Base-by-base conservation (phyloP, 1,284 basidiomycete species). In the Exobasidium rhododendri region DNA sequence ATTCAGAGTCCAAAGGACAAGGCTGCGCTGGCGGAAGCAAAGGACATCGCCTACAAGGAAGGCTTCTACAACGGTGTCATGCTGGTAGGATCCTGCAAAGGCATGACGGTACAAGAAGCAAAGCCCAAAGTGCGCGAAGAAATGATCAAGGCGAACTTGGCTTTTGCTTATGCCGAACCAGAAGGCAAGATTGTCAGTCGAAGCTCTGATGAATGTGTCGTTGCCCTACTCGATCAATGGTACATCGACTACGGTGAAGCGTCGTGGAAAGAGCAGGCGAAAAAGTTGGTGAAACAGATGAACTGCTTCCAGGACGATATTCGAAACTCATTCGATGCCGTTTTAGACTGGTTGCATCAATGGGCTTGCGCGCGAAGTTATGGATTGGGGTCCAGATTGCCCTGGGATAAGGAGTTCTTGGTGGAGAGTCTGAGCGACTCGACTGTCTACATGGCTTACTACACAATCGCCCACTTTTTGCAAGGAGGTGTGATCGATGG, bases 351-450 rank as follows among this genome's bases (percentile, higher is more conserved):
- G 96, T 83, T 98, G 81, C 94, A 94, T 80, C 87, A 99, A 81
- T 99, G 96, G 96, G 96, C 96, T 2, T 99, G 96, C 80, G 94
- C 96, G 20, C 86, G 96, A 59, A 92, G 91, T 22, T 98, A 94
- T 81, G 96, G 96, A 66, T 85, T 99, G 66, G 96, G 96, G 32
- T 94, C 94, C 13, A 90, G 90, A 80, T 84, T 99, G 64, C 96
- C 96, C 1, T 98, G 94, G 94, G 94, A 98, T 80, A 90, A 88
- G 14, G 88, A 92, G 61, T 97, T 94, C 86, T 85, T 98, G 74
- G 93, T 99, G 56, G 96, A 98, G 82, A 93, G 91, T 74, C 82
- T 98, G 78, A 94, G 90, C 70, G 96, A 99, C 82, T 97, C 94
- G 13, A 98, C 96, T 29, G 90, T 98, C 81, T 98, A 99, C 83